Conservation (phyloP, 495 filamentous ascomycete genomes). For the Neurospora hispaniola region DNA sequence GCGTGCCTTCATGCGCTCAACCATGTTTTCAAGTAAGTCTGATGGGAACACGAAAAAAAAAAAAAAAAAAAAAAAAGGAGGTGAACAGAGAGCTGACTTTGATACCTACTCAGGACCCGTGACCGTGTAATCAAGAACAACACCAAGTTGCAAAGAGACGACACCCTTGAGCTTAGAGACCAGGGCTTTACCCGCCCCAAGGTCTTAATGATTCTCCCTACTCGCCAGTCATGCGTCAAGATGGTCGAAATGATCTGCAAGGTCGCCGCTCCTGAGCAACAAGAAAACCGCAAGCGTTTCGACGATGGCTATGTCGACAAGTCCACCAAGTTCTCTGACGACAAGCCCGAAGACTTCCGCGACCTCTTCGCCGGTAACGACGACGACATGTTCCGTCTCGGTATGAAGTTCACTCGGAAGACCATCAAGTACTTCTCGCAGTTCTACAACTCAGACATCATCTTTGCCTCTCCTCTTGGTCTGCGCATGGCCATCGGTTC, state of each 20-base stretch:
- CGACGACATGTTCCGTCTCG: slow-evolving; percentile 90
- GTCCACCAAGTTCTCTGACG: slow-evolving; percentile 53
- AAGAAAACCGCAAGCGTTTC: slow-evolving; percentile 92
- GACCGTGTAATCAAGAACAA: slow-evolving; percentile 90
- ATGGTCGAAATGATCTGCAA: slow-evolving; percentile 62
- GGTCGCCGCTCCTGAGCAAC: slow-evolving; percentile 72
- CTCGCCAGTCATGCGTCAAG: slow-evolving; percentile 69
- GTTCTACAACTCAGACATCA: slow-evolving; percentile 94
- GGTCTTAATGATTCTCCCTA: slow-evolving; percentile 80
- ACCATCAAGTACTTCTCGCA: slow-evolving; percentile 89
- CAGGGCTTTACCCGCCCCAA: slow-evolving; percentile 96
- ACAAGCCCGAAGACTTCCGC: slow-evolving; percentile 77
- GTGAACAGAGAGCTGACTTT: not conserved
- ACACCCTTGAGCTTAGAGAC: slow-evolving; percentile 68
- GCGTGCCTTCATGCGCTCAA: slow-evolving; percentile 79
- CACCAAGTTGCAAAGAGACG: slow-evolving; percentile 50
- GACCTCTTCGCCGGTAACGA: slow-evolving; percentile 91
- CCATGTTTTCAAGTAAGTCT: slow-evolving; percentile 67
- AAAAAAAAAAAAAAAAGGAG: no score
- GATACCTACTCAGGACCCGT: slow-evolving; percentile 48
- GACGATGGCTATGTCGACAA: slow-evolving; percentile 62
- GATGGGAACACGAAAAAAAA: not conserved
- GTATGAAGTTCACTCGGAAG: slow-evolving; percentile 89
- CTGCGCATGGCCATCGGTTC: slow-evolving; percentile 81
- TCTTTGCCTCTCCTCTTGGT: slow-evolving; percentile 80